Evolutionary conservation across 305 asterid genomes (phyloP).

Genomic region (Fraxinus baroniana): DNA sequence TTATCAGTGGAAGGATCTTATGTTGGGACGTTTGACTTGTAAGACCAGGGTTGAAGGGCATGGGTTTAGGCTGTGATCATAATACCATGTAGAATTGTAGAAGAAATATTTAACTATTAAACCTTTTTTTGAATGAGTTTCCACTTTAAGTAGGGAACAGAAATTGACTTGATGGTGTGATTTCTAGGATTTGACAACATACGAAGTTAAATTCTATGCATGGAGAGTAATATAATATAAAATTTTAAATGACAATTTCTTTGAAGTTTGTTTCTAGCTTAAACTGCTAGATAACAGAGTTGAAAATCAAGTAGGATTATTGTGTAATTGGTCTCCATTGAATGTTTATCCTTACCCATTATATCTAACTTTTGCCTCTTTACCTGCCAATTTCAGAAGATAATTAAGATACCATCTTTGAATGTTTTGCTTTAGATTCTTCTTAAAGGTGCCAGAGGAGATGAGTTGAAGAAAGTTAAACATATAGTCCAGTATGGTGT

Average conservation of each 20-base stretch:
- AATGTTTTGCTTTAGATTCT: slow-evolving; percentile 50
- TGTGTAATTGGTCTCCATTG: not conserved
- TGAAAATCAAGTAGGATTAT: not conserved
- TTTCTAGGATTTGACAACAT: not conserved
- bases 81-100: not conserved
- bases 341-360: not conserved
- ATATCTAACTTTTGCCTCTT: not conserved
- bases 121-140: not conserved
- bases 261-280: not conserved
- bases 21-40: not conserved
- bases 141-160: not conserved
- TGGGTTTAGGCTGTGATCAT: not conserved
- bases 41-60: not conserved
- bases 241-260: not conserved
- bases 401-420: slow-evolving; percentile 13
- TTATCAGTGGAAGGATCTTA: not conserved
- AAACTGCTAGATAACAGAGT: not conserved
- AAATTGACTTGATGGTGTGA: not conserved
- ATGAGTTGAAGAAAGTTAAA: slow-evolving; percentile 74
- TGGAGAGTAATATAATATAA: not conserved
- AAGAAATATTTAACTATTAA: not conserved
- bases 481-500: slow-evolving; percentile 70
- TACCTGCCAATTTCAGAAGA: slow-evolving; percentile 1
- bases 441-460: slow-evolving; percentile 84
- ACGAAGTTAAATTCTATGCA: not conserved